These are phyloP conservation scores for Botrytis elliptica DNA, from an alignment of 2,329 filamentous ascomycete species.

Conservation along the genomic window DNA sequence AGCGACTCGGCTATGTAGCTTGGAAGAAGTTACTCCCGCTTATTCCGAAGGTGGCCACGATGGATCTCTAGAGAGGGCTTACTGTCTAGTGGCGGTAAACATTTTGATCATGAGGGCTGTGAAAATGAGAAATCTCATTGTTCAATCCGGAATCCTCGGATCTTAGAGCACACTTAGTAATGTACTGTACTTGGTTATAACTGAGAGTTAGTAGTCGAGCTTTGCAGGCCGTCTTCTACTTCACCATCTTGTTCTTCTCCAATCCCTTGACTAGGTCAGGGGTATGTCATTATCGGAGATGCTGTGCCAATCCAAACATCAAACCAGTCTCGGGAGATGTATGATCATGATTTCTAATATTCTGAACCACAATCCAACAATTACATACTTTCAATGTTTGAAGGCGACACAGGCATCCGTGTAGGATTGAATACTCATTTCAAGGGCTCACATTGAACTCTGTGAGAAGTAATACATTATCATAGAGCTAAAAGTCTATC, in stretches of 20 bases:
- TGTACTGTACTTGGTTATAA: neutral
- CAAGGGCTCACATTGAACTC: neutral
- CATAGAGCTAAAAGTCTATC: neutral
- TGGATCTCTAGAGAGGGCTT: neutral
- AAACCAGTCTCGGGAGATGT: neutral
- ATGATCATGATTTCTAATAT: neutral
- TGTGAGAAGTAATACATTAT: neutral
- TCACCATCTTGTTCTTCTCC: neutral
- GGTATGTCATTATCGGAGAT: neutral
- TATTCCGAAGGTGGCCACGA: neutral
- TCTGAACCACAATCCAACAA: neutral
- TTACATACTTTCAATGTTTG: neutral
- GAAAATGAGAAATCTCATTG: neutral
- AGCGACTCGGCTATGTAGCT: neutral
- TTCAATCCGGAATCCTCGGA: neutral
- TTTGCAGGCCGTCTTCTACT: neutral
- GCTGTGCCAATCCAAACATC: neutral
- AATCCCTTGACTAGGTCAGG: neutral
- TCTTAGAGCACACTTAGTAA: neutral
- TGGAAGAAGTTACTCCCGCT: slow-evolving; percentile 4
- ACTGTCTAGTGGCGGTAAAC: neutral
- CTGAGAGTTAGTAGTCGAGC: neutral
- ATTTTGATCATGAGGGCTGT: neutral
- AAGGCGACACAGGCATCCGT: neutral
- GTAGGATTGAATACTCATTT: neutral